Base-by-base conservation (phyloP, 306 rosid genomes). In the Trifolium fragiferum region DNA sequence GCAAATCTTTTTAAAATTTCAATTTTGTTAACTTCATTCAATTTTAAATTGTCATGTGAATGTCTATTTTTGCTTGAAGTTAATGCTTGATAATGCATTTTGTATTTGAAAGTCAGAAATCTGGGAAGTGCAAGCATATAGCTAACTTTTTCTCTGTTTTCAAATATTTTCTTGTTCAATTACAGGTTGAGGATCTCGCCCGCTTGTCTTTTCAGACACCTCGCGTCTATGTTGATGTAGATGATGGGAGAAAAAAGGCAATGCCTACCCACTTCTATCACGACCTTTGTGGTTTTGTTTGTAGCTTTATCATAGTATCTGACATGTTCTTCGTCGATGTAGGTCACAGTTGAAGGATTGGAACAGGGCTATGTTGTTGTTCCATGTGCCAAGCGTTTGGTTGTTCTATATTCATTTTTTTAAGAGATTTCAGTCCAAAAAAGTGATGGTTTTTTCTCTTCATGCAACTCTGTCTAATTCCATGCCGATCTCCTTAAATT, bases 381-480 rank as follows among this genome's bases (percentile, higher is more conserved):
- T 74, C 90, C 97, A 8, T 86, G 90, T 76, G 85, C 89, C 66
- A 87, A 88, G 78, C 90, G 98, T 73, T 88, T 91, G 81, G 78
- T 87, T 81, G 90, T 92, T 81, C 87, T 94, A 7, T 94, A 88
- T 80, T 87, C 97, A 30, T n/a, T 94, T 94, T 84, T 84, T 94
- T 76, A 87, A 85, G 80, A 88, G 87, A 81, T 86, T 80, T 63
- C 84, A 85, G 15, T 87, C 93, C 5, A 88, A 88, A 80, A 94
- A 94, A 84, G 88, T 94, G 72, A 91, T 94, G 99, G 99, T 76
- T 94, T 94, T 90, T 92, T 94, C 87, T 94, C 99, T 33, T 90
- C 99, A 5, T 90, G 99, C 80, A 89, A 90, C 84, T 92, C 99
- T 3, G 98, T 94, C 69, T 92, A 83, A 78, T 94, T 88, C 87